Conservation (phyloP, 352 stramenopile species). For the Globisporangium heterothallicum region DNA sequence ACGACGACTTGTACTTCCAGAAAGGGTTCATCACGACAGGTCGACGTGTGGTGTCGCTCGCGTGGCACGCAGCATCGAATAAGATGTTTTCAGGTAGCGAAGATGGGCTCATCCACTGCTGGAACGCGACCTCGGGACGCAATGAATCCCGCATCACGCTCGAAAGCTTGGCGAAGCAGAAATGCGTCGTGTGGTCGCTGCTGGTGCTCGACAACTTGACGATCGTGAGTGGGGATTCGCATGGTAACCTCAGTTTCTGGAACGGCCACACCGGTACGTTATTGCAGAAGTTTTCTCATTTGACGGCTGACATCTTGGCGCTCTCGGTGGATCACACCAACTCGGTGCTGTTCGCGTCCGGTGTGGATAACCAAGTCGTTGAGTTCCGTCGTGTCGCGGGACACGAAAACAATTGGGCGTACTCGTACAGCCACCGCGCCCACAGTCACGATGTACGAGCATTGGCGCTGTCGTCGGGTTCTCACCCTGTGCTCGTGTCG, state of each 20-base stretch:
- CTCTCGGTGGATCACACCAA: conserved; percentile 82
- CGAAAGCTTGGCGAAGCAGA: conserved; percentile 71
- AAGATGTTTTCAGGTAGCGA: conserved; percentile 85
- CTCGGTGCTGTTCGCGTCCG: conserved; percentile 88
- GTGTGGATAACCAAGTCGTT: conserved; percentile 92
- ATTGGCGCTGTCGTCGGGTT: conserved; percentile 60
- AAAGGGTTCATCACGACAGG: conserved; percentile 79
- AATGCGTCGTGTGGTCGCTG: conserved; percentile 87
- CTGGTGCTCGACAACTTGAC: conserved; percentile 87
- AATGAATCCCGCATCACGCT: conserved; percentile 84
- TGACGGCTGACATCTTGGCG: conserved; percentile 88
- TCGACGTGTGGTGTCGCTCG: conserved; percentile 75
- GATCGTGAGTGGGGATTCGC: conserved; percentile 90
- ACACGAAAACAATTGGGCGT: conserved; percentile 55
- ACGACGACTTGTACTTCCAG: conserved; percentile 75
- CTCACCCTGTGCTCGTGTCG: conserved; percentile 77
- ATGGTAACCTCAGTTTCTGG: conserved; percentile 92
- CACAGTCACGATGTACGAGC: conserved; percentile 90
- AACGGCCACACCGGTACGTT: conserved; percentile 89
- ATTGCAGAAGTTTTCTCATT: conserved; percentile 89
- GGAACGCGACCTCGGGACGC: conserved; percentile 67
- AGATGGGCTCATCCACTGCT: conserved; percentile 86
- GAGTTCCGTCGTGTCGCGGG: conserved; percentile 56
- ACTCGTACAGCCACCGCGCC: conserved; percentile 83
- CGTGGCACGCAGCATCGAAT: conserved; percentile 65